phyloP scores from a whole-genome alignment of 495 filamentous ascomycete genomes.

The Aspergillus leporis region DNA sequence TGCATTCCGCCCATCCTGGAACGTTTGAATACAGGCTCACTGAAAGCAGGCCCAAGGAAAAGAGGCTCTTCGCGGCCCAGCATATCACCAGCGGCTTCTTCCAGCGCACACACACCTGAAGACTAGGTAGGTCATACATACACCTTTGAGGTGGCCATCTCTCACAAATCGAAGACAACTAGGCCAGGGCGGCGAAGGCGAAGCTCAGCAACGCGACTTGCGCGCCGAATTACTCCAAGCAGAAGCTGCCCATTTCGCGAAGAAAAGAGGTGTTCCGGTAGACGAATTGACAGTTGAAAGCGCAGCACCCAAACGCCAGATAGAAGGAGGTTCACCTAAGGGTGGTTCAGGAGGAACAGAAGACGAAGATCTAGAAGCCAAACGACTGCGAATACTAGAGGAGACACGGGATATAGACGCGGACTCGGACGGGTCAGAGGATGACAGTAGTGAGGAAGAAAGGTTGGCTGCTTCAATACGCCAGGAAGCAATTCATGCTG shows the following conservation, averaged over 20 bases:
- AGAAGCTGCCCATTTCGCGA: conserved; percentile 84
- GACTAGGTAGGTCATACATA: conserved; percentile 55
- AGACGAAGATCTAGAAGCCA: conserved; percentile 77
- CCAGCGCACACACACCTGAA: conserved; percentile 93
- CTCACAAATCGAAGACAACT: conserved; percentile 59
- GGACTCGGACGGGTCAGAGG: conserved; percentile 71
- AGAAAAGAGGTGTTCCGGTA: conserved; percentile 64
- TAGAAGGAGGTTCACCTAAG: conserved; percentile 51
- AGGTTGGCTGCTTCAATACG: conserved; percentile 36
- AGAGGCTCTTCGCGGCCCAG: conserved; percentile 89
- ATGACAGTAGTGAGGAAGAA: conserved; percentile 73
- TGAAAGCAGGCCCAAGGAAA: conserved; percentile 77
- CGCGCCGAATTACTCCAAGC: conserved; percentile 87
- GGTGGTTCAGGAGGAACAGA: conserved; percentile 38
- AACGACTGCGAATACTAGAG: conserved; percentile 83
- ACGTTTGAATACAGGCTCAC: conserved; percentile 20
- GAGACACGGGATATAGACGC: conserved; percentile 89
- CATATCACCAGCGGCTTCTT: conserved; percentile 94
- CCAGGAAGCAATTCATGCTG: conserved; percentile 6
- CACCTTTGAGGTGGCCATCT: not conserved
- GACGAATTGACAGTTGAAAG: conserved; percentile 39
- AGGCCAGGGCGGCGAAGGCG: conserved; percentile 85
- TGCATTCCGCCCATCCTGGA: conserved; percentile 11
- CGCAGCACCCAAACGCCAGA: conserved; percentile 61
- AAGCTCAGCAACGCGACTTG: conserved; percentile 73